These are phyloP conservation scores for Ceratocystis variospora DNA, from an alignment of 2,329 filamentous ascomycete genomes.

Conservation along the genomic window DNA sequence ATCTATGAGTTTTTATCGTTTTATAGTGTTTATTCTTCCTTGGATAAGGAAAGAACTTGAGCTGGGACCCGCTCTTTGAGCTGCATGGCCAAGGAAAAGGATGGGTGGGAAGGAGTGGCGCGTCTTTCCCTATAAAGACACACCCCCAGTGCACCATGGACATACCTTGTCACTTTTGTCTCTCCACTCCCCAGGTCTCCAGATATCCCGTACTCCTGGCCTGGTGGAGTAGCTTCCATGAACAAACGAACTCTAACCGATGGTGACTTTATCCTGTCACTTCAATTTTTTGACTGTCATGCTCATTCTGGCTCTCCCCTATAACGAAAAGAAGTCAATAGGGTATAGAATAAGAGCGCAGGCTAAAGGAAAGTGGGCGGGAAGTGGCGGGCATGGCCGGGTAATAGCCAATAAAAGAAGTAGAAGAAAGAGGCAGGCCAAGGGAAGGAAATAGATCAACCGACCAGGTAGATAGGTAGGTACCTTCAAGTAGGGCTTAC, in stretches of 20 bases:
- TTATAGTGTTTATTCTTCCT: neutral
- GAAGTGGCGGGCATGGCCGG: neutral
- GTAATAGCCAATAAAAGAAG: too few relatives aligned
- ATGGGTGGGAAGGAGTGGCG: conserved; percentile 3
- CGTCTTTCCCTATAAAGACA: neutral
- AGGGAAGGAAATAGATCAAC: neutral
- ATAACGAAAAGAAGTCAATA: too few relatives aligned
- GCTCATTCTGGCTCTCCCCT: neutral
- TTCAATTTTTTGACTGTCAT: neutral
- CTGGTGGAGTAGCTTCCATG: neutral
- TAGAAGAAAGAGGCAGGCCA: neutral
- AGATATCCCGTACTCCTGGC: neutral
- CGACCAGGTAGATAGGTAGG: too few relatives aligned
- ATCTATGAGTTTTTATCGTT: neutral
- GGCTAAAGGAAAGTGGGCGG: too few relatives aligned
- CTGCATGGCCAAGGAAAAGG: conserved; percentile 3
- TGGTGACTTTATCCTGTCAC: neutral
- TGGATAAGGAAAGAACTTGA: neutral
- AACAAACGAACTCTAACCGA: neutral
- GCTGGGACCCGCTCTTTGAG: neutral
- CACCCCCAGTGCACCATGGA: neutral
- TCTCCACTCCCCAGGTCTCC: neutral
- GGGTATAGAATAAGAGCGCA: too few relatives aligned
- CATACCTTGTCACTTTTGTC: too few relatives aligned
- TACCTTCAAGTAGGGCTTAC: neutral